Conservation (phyloP, 805 yeast genomes). For the Wickerhamiella siamensis region DNA sequence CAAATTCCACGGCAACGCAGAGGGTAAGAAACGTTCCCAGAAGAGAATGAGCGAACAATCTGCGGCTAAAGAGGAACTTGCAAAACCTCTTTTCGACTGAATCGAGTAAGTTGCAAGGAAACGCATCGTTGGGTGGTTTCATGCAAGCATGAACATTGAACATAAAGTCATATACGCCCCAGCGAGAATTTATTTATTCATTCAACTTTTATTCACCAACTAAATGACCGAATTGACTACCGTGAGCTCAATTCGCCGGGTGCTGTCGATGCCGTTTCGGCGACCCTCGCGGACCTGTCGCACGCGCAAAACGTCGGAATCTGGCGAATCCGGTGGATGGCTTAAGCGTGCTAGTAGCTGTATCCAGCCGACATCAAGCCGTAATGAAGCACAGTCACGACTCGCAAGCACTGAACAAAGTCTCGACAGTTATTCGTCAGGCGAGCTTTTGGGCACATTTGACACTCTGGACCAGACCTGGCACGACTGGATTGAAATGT, state of each 20-base stretch:
- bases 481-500: constrained; percentile 17
- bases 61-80: background rate
- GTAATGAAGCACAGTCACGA: too few relatives aligned
- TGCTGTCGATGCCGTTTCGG: background rate
- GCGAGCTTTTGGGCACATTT: background rate
- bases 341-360: background rate
- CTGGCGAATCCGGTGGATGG: background rate
- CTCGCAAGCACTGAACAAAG: background rate
- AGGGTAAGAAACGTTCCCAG: constrained; percentile 26
- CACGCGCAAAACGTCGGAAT: too few relatives aligned
- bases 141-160: too few relatives aligned
- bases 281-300: background rate
- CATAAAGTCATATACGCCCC: too few relatives aligned
- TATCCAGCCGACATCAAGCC: too few relatives aligned
- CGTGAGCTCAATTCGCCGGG: background rate
- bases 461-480: constrained; percentile 13
- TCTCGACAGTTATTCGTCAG: too few relatives aligned
- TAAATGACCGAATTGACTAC: background rate
- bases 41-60: constrained; percentile 16
- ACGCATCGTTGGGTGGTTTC: background rate
- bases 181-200: too few relatives aligned
- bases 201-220: too few relatives aligned
- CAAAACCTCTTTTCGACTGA: background rate
- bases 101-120: background rate
- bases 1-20: constrained; percentile 51